Evolutionary conservation across 441 rosid species (phyloP), one percentile per base, ranked within the genome.

Genomic region (Eugenia klotzschiana): DNA sequence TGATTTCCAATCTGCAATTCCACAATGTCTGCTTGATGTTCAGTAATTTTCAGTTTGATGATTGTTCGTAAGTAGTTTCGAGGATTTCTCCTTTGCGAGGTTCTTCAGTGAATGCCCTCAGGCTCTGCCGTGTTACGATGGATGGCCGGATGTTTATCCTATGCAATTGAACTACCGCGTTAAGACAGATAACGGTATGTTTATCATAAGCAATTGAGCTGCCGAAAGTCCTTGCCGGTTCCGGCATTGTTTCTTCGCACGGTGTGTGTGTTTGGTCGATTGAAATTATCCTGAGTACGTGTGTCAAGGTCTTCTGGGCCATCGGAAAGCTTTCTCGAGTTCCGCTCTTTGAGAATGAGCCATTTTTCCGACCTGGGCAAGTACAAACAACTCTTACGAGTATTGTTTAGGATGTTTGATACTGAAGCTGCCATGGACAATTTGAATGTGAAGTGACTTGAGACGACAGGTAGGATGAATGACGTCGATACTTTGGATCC

Each of bases 1-100:
- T 40, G 91, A 92, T 84, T 91, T 90, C 82, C 82, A 88, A 37
- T 86, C 89, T 51, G 80, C 58, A 20, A 86, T 93, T 50, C 81
- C 51, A 84, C 84, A 85, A 77, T 43, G 80, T 81, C 90, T 96
- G 83, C 87, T 84, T 82, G 86, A 84, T 41, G 79, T 58, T 51
- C 82, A 83, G 60, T 58, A 80, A 57, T 33, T 46, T 14, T 69
- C 46, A 69, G 77, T 69, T 37, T 2, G 15, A 37, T 69, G 77
- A 33, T 33, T 51, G 79, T 26, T 49, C 51, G 33, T 46, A 23
- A 69, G 46, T 33, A 20, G 25, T 33, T 33, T 20, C n/a, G 11
- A 69, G 77, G 46, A 33, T 69, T 33, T 33, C 77, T 20, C 23
- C 25, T 20, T 20, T 9, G 77, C 7, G 7, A 20, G 74, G 46